Conservation (phyloP, 2,329 filamentous ascomycete species). For the Apiospora hydei region DNA sequence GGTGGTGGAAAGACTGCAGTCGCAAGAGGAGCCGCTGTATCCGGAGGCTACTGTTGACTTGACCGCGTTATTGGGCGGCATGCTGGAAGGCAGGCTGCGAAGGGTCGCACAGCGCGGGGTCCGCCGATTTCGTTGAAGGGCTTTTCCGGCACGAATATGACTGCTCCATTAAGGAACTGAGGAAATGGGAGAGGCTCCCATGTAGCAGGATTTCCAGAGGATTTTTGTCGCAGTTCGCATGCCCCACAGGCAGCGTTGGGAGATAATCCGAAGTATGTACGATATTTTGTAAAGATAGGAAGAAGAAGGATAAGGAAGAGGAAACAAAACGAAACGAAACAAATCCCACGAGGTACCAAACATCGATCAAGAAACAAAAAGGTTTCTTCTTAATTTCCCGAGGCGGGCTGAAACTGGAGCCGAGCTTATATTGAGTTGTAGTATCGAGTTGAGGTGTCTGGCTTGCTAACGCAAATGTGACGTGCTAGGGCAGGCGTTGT, state of each 20-base stretch:
- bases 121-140: neutral
- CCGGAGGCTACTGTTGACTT: neutral
- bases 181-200: neutral
- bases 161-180: neutral
- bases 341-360: constrained; percentile 6
- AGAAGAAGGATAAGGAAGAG: constrained; percentile 19
- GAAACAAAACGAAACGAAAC: constrained; percentile 18
- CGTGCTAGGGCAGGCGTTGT: constrained; percentile 8
- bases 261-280: constrained; percentile 9
- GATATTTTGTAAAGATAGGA: constrained; percentile 20
- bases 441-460: constrained; percentile 8
- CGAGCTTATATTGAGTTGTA: constrained; percentile 19
- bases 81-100: neutral
- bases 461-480: constrained; percentile 8
- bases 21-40: neutral
- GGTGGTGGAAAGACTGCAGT: neutral
- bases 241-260: neutral
- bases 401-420: constrained; percentile 18
- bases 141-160: neutral
- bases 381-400: constrained; percentile 15
- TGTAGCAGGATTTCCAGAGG: neutral
- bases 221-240: neutral
- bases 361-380: constrained; percentile 18
- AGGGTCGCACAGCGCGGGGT: constrained; percentile 22
- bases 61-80: constrained; percentile 1